These are phyloP conservation scores for Ustulina deusta DNA, from an alignment of 2,329 filamentous ascomycete genomes.

Conservation along the genomic window DNA sequence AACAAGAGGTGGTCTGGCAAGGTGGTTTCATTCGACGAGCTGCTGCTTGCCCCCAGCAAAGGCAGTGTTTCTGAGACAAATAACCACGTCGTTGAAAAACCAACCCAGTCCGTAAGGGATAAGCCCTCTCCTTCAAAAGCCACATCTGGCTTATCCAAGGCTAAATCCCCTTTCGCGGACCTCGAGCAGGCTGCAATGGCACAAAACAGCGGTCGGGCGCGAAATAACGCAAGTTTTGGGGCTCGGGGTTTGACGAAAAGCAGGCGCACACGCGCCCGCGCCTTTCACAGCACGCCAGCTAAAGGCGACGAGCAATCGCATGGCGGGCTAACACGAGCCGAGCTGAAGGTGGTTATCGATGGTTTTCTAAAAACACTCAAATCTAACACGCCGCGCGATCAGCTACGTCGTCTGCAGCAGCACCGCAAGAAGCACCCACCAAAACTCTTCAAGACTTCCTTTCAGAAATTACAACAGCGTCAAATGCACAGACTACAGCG, in stretches of 20 bases:
- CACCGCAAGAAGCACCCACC: conserved; percentile 28
- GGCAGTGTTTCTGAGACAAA: conserved; percentile 2
- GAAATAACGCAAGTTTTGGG: conserved; percentile 5
- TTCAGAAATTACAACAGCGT: conserved; percentile 4
- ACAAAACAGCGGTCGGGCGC: conserved; percentile 9
- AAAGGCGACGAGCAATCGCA: neutral
- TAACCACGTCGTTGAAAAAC: neutral
- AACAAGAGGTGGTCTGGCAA: conserved; percentile 55
- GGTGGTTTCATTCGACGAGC: conserved; percentile 53
- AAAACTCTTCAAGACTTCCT: conserved; percentile 14
- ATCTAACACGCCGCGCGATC: conserved; percentile 27
- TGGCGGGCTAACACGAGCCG: conserved; percentile 1
- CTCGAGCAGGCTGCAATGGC: conserved; percentile 35
- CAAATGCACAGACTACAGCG: conserved; percentile 17
- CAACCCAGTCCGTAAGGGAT: neutral
- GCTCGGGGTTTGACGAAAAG: neutral
- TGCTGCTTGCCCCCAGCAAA: conserved; percentile 42
- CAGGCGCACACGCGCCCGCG: conserved; percentile 17
- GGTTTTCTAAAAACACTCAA: conserved; percentile 40
- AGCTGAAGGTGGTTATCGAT: conserved; percentile 37
- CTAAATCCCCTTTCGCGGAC: conserved; percentile 24
- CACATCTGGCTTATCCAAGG: neutral
- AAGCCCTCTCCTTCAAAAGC: neutral
- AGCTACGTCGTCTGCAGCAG: conserved; percentile 33
- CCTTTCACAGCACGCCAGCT: conserved; percentile 24